Evolutionary conservation across 2,329 filamentous ascomycete species (phyloP).

Genomic region (Fusarium xyrophilum): DNA sequence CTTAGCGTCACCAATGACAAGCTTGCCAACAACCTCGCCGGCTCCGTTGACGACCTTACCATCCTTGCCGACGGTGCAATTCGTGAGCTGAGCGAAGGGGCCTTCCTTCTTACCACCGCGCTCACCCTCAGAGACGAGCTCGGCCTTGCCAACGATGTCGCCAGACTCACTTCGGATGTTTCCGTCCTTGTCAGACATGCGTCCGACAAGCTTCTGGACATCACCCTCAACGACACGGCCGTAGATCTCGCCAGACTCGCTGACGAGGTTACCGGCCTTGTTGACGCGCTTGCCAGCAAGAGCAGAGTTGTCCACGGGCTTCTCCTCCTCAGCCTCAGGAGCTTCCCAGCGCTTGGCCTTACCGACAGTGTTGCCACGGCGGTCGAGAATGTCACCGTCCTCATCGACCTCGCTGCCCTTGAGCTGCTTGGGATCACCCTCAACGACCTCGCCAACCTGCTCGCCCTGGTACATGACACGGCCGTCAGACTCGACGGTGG

Average conservation of each 20-base stretch:
- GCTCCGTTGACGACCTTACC: conserved; percentile 70
- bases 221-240: conserved; percentile 74
- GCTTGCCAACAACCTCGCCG: conserved; percentile 75
- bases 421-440: conserved; percentile 69
- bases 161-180: conserved; percentile 77
- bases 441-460: conserved; percentile 66
- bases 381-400: conserved; percentile 73
- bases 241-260: conserved; percentile 61
- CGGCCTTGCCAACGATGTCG: conserved; percentile 71
- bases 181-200: conserved; percentile 74
- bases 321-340: conserved; percentile 55
- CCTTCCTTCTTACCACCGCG: conserved; percentile 68
- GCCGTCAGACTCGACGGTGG: conserved; percentile 61
- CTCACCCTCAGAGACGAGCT: conserved; percentile 72
- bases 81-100: conserved; percentile 71
- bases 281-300: conserved; percentile 75
- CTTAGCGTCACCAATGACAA: conserved; percentile 75
- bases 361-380: conserved; percentile 70
- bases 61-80: conserved; percentile 71
- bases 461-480: conserved; percentile 58
- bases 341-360: conserved; percentile 73
- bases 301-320: conserved; percentile 65
- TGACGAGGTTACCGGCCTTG: conserved; percentile 70
- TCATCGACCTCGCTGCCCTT: conserved; percentile 71
- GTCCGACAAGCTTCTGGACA: conserved; percentile 67